Evolutionary conservation across 768 basidiomycete genomes (phyloP), one percentile per base, ranked within the genome.

Genomic region (Flagelloscypha sp.): DNA sequence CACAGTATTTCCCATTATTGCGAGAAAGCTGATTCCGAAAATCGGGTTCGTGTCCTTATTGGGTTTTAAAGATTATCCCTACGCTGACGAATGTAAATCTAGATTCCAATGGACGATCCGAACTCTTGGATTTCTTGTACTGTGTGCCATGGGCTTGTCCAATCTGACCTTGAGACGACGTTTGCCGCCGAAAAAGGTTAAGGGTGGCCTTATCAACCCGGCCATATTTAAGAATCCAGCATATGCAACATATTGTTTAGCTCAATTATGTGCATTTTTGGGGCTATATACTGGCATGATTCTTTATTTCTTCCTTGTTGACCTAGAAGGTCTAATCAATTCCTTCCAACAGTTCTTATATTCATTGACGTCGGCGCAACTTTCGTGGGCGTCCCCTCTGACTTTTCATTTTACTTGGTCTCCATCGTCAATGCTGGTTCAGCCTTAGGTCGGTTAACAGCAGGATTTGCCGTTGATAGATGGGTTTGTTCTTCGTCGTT

Each of bases 101-200:
- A 80, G 79, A 3, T 84, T 84, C 54, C 63, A 66, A 31, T 83
- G 80, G 81, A 75, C 81, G 0, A 69, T 81, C 66, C 68, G 79
- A 8, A 68, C 77, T 30, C 55, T 83, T 28, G 79, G 66, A 3
- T 76, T 81, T 44, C 68, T 79, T 13, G 42, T 79, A 4, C 36
- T 76, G 5, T 42, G 60, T 16, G 49, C 65, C 7, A 58, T 83
- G 7, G 67, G 67, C 3, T 42, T 72, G 19, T 61, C 70, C 5
- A 79, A 74, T 50, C 40, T 78, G n/a, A 45, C 53, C 13, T 35
- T 63, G 15, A 48, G 60, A 41, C 64, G 74, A 33, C 65, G 77
- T 2, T 58, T 81, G 0, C 75, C 77, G 0, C 71, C 76, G 0
- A 58, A 62, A 27, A 59, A 68, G 20, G 51, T 63, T 12, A 47